Evolutionary conservation across 2,329 filamentous ascomycete species (phyloP), one percentile per base, ranked within the genome.

Genomic region (Fulvia fulva): DNA sequence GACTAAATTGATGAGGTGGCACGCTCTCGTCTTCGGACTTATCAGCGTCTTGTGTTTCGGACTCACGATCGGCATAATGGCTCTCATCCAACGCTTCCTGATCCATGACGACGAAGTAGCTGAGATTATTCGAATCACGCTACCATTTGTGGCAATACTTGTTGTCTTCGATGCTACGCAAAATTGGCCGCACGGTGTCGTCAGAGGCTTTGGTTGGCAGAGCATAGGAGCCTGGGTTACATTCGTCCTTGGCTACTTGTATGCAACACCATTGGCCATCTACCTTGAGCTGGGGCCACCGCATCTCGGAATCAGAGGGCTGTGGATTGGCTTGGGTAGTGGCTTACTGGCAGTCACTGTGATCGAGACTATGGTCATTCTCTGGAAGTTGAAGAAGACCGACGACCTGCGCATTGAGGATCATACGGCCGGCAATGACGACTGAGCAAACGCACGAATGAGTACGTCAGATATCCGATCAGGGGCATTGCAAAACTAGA

Each of bases 221-320:
- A 68, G 66, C 1, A 71, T 77, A 5, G 74, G 73, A 6, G 75
- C 74, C 0, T 75, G 70, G 62, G 70, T 56, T 19, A 75, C 73
- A 53, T 55, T 76, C 16, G 66, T 69, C 2, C 72, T 75, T 2
- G 75, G 75, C 32, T 76, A 76, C 53, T 51, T 71, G 5, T 67
- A 74, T 52, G 73, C 73, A 0, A 70, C 76, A 5, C 74, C 74
- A 1, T 54, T 75, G 32, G 68, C 73, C 6, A 62, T 75, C 7
- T 49, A 67, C 8, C 57, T 76, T 46, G 73, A 73, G 50, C 72
- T 76, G 25, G 65, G 68, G 6, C 66, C 65, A n/a, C 68, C 68
- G 7, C 66, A 71, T 30, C 57, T 73, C 62, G 71, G 73, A 26
- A 62, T 76, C 3, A 59, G 67, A 44, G 73, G 74, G 0, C 55